These are phyloP conservation scores for Dissoconium aciculare DNA, from an alignment of 2,329 filamentous ascomycete genomes.

Conservation along the genomic window DNA sequence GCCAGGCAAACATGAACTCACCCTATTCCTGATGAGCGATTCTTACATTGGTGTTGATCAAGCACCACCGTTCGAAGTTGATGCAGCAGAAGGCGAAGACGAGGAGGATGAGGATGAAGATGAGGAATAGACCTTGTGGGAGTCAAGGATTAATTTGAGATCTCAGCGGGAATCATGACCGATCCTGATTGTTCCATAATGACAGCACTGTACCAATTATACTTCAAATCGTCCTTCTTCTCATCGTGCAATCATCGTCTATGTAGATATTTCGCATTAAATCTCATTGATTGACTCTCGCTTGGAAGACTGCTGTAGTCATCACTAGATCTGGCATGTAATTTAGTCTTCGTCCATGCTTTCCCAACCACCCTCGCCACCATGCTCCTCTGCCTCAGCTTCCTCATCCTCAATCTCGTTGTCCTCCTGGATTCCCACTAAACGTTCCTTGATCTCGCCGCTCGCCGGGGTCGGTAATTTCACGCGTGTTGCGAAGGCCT, in stretches of 20 bases:
- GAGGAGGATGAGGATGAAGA: slow-evolving; percentile 80
- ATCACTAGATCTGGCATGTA: too few species aligned
- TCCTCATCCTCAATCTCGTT: slow-evolving; percentile 49
- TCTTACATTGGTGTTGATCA: slow-evolving; percentile 95
- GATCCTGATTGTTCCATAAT: too few species aligned
- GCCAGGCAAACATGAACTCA: slow-evolving; percentile 72
- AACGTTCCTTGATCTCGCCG: slow-evolving; percentile 54
- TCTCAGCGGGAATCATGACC: too few species aligned
- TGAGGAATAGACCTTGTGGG: too few species aligned
- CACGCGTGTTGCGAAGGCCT: slow-evolving; percentile 64
- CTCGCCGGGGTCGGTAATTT: slow-evolving; percentile 35
- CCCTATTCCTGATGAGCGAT: slow-evolving; percentile 91
- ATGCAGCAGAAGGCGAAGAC: slow-evolving; percentile 83
- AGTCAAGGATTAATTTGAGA: too few species aligned
- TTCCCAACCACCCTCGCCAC: slow-evolving; percentile 23
- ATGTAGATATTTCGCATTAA: too few species aligned
- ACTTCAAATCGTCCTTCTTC: too few species aligned
- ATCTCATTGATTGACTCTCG: too few species aligned
- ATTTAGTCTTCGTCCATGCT: slow-evolving; percentile 24
- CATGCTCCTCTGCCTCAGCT: slow-evolving; percentile 37
- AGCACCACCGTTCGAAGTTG: slow-evolving; percentile 75
- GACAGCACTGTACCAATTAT: too few species aligned
- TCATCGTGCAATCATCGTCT: too few species aligned
- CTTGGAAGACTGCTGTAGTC: too few species aligned
- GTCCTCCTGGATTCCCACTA: slow-evolving; percentile 55